phyloP scores from a whole-genome alignment of 2,329 filamentous ascomycete genomes.

The Amylocarpus encephaloides region DNA sequence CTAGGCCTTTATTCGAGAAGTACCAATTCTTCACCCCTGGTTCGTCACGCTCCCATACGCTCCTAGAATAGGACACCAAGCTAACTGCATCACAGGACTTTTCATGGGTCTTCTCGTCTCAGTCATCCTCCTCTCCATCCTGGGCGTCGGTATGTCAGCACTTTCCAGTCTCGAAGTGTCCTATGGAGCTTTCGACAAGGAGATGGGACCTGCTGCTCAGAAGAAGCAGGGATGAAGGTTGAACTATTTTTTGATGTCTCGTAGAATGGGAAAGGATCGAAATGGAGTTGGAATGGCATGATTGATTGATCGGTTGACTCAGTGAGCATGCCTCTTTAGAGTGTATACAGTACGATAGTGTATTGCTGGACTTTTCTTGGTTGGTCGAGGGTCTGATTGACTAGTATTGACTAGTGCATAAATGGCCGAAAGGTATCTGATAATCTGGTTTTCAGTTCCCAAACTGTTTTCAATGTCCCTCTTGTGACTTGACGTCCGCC shows the following conservation, averaged over 20 bases:
- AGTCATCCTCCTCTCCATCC: constrained; percentile 67
- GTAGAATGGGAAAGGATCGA: not conserved
- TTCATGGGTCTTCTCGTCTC: constrained; percentile 77
- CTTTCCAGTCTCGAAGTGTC: constrained; percentile 78
- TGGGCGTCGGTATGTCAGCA: constrained; percentile 71
- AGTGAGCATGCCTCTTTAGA: not conserved
- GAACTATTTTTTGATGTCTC: constrained; percentile 10
- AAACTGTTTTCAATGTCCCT: too few species aligned
- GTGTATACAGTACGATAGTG: constrained; percentile 5
- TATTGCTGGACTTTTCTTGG: not conserved
- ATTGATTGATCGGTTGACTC: not conserved
- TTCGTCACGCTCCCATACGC: constrained; percentile 37
- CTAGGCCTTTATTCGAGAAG: constrained; percentile 69
- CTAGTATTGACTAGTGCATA: too few species aligned
- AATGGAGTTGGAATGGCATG: constrained; percentile 6
- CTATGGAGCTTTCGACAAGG: constrained; percentile 94
- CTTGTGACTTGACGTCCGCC: too few species aligned
- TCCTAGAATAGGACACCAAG: not conserved
- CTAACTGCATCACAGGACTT: constrained; percentile 50
- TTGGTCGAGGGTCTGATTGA: too few species aligned
- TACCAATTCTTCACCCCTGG: constrained; percentile 93
- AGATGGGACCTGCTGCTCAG: constrained; percentile 81
- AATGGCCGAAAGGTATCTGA: too few species aligned
- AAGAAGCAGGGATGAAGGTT: constrained; percentile 60
- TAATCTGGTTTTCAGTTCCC: too few species aligned